These are phyloP conservation scores for Castanea sativa DNA, from an alignment of 306 rosid genomes.

Conservation along the genomic window DNA sequence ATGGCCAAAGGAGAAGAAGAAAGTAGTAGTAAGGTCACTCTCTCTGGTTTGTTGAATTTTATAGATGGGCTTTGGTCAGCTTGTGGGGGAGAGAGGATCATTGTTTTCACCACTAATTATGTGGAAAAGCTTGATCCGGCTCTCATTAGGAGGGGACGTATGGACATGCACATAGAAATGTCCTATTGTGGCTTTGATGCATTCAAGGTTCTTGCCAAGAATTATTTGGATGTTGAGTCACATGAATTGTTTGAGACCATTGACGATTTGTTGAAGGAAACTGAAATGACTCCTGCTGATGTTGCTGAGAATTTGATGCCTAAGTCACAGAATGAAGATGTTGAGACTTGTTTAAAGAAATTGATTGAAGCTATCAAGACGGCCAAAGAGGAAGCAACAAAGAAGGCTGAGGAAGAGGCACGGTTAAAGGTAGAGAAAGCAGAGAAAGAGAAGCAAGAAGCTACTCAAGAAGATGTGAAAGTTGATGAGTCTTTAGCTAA, in stretches of 20 bases:
- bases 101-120: too few relatives aligned
- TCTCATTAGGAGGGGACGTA: slow-evolving; percentile 35
- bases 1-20: too few relatives aligned
- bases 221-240: too few relatives aligned
- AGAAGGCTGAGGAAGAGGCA: too few relatives aligned
- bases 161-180: slow-evolving; percentile 46
- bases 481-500: too few relatives aligned
- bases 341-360: slow-evolving; percentile 1
- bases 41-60: slow-evolving; percentile 41
- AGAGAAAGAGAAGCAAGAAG: too few relatives aligned
- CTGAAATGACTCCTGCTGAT: slow-evolving; percentile 23
- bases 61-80: slow-evolving; percentile 56
- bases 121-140: slow-evolving; percentile 30
- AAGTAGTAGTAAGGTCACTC: slow-evolving; percentile 4
- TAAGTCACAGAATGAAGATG: too few relatives aligned
- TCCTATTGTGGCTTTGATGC: slow-evolving; percentile 41
- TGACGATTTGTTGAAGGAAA: too few relatives aligned
- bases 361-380: slow-evolving; percentile 16
- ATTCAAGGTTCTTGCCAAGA: slow-evolving; percentile 29
- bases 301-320: slow-evolving; percentile 30
- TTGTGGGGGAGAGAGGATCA: slow-evolving; percentile 2
- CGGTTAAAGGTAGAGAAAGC: too few relatives aligned
- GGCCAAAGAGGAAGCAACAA: too few relatives aligned
- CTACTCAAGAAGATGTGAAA: slow-evolving; percentile 8
- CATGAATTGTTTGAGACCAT: too few relatives aligned